Evolutionary conservation across 352 stramenopile genomes (phyloP).

Genomic region (Paralagenidium karlingii): DNA sequence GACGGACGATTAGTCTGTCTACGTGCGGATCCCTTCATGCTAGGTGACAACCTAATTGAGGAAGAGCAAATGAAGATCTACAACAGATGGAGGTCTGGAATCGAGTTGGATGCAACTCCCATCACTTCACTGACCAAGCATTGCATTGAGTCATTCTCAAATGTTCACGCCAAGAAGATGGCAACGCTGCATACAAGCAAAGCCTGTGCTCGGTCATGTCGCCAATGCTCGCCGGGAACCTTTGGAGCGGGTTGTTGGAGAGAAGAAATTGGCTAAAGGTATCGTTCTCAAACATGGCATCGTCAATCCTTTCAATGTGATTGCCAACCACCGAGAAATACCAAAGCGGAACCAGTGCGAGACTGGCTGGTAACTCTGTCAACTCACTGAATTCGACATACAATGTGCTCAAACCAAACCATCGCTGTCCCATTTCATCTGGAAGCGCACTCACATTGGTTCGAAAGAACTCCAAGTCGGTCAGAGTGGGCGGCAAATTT

Average conservation of each 20-base stretch:
- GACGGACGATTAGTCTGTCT: too few species aligned
- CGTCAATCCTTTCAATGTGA: not conserved
- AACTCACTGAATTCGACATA: conserved; percentile 4
- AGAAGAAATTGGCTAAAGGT: conserved; percentile 2
- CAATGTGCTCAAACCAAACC: conserved; percentile 1
- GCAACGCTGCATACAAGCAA: too few species aligned
- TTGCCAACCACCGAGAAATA: conserved; percentile 4
- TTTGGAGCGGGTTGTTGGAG: conserved; percentile 1
- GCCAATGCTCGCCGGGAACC: conserved; percentile 1
- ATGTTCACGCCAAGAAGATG: too few species aligned
- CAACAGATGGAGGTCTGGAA: too few species aligned
- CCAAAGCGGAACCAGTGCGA: too few species aligned
- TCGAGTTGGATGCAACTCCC: too few species aligned
- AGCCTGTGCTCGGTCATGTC: too few species aligned
- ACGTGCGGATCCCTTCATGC: too few species aligned
- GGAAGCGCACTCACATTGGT: conserved; percentile 7
- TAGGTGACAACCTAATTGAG: too few species aligned
- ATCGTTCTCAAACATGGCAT: not conserved
- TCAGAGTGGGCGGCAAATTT: conserved; percentile 1
- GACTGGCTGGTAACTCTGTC: conserved; percentile 1
- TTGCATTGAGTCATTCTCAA: too few species aligned
- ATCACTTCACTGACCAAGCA: too few species aligned
- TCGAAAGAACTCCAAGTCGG: conserved; percentile 3
- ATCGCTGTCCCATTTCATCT: conserved; percentile 2
- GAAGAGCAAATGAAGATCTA: too few species aligned